phyloP scores from a whole-genome alignment of 257 asterid species.

The Solanum chilense region DNA sequence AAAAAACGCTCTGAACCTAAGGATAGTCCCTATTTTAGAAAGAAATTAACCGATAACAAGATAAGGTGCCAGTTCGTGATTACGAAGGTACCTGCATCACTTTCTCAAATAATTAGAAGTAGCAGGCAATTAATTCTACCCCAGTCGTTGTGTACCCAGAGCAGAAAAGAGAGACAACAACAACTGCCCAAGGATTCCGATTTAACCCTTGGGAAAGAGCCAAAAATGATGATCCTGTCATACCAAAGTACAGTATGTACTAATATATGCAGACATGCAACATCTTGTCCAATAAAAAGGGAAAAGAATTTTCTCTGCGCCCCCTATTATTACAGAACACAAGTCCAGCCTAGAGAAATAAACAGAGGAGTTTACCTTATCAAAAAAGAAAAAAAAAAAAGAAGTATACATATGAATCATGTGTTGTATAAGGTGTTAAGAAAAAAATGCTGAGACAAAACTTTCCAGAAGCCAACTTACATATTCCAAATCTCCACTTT shows the following conservation, averaged over 20 bases:
- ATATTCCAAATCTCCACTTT: slow-evolving; percentile 42
- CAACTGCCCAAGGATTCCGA: background rate
- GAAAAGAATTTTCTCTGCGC: background rate
- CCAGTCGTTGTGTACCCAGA: background rate
- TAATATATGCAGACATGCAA: background rate
- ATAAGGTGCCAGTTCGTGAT: background rate
- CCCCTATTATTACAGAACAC: background rate
- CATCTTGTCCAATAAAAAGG: background rate
- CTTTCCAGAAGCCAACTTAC: slow-evolving; percentile 33
- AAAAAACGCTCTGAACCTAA: background rate
- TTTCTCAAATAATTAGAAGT: background rate
- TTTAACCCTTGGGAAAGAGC: background rate
- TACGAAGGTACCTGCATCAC: background rate
- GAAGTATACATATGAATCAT: background rate
- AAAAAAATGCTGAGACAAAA: background rate
- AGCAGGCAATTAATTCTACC: background rate
- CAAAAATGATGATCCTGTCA: background rate
- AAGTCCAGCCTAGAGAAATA: background rate
- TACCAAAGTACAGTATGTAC: background rate
- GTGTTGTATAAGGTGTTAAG: background rate
- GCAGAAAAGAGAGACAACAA: background rate
- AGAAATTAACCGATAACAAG: background rate
- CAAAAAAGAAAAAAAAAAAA: background rate
- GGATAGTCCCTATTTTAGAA: background rate
- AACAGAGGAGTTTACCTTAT: background rate